Evolutionary conservation across 345 rosid species (phyloP).

Genomic region (Syzygium oleosum): DNA sequence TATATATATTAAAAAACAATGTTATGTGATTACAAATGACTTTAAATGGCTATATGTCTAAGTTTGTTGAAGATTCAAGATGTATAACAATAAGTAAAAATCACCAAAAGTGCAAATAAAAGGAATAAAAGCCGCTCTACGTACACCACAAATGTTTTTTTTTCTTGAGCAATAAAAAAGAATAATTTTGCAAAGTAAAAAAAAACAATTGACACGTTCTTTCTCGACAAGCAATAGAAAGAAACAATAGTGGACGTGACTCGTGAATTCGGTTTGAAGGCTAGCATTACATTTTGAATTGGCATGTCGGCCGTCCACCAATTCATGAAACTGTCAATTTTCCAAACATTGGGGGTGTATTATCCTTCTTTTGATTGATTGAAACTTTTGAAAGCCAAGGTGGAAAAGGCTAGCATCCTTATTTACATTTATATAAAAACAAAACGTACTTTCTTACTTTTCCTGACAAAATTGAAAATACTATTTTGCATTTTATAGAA

Average conservation of each 20-base stretch:
- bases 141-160: background rate
- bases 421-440: background rate
- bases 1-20: too few relatives aligned
- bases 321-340: background rate
- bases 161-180: background rate
- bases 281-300: background rate
- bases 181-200: background rate
- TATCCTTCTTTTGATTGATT: background rate
- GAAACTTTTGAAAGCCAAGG: background rate
- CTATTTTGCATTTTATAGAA: background rate
- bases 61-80: background rate
- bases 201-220: background rate
- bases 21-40: background rate
- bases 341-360: background rate
- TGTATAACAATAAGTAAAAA: background rate
- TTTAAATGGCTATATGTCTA: background rate
- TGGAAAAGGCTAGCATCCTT: background rate
- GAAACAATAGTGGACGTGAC: background rate
- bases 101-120: background rate
- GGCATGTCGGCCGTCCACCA: background rate
- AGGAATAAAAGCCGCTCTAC: background rate
- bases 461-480: background rate
- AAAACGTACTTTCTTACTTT: background rate
- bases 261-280: background rate
- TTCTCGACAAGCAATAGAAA: background rate